These are phyloP conservation scores for Thymus quinquecostatus DNA, from an alignment of 257 asterid species.

Conservation along the genomic window DNA sequence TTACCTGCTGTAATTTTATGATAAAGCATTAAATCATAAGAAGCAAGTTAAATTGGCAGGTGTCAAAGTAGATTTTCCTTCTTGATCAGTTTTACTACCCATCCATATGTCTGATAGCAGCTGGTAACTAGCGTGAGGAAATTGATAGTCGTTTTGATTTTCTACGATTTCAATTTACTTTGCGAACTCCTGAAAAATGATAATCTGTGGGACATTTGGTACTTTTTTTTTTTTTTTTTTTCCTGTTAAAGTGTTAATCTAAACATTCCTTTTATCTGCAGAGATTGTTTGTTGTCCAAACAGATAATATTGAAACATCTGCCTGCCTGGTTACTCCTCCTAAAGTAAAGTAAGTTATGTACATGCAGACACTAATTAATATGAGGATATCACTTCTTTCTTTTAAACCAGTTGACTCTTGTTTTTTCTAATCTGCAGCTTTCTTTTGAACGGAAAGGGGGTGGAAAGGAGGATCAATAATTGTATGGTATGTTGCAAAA, in stretches of 20 bases:
- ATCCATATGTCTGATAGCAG: slow-evolving; percentile 14
- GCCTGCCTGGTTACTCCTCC: slow-evolving; percentile 82
- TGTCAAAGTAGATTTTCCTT: neutral
- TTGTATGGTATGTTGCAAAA: slow-evolving; percentile 53
- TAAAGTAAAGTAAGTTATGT: slow-evolving; percentile 66
- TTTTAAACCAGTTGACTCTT: slow-evolving; percentile 14
- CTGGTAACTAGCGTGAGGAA: neutral
- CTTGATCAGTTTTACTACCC: neutral
- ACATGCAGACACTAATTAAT: neutral
- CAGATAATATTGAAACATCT: slow-evolving; percentile 70
- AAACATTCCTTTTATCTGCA: slow-evolving; percentile 46
- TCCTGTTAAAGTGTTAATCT: slow-evolving; percentile 16
- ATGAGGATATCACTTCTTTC: slow-evolving; percentile 12
- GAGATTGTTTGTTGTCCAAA: slow-evolving; percentile 77
- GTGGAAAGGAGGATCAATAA: slow-evolving; percentile 70
- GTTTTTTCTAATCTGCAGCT: slow-evolving; percentile 58
- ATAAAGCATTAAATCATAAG: neutral
- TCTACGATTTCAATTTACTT: slow-evolving; percentile 13
- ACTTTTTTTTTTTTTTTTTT: slow-evolving; percentile 6
- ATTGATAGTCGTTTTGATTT: slow-evolving; percentile 7
- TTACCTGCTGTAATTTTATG: no score
- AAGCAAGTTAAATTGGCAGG: slow-evolving; percentile 4
- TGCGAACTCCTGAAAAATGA: slow-evolving; percentile 27
- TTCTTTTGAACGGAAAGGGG: slow-evolving; percentile 82
- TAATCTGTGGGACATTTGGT: slow-evolving; percentile 9